Conservation (phyloP, 371 early-diverging fungal genomes). For the Homolaphlyctis polyrhiza region DNA sequence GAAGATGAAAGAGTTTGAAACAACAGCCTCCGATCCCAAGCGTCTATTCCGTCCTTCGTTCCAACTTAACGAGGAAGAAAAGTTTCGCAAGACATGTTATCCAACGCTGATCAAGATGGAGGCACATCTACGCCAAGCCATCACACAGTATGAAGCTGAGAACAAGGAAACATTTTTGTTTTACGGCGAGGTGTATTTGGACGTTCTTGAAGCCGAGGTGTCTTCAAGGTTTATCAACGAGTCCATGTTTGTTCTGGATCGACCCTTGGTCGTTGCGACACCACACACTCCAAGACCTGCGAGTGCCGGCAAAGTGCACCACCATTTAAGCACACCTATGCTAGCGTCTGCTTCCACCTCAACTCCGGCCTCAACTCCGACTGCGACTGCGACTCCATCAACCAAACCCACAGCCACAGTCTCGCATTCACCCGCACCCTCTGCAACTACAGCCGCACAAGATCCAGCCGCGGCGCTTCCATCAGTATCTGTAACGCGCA, state of each 20-base stretch:
- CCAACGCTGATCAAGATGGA: constrained; percentile 78
- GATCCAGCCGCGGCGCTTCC: no score
- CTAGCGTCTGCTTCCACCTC: no score
- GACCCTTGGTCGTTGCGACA: no score
- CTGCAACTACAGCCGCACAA: no score
- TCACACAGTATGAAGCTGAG: constrained; percentile 20
- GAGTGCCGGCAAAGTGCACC: no score
- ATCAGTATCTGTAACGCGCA: no score
- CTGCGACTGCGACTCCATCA: no score
- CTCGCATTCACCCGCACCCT: no score
- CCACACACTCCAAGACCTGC: no score
- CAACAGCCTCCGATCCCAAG: constrained; percentile 77
- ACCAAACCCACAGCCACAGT: no score
- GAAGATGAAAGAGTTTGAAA: constrained; percentile 83
- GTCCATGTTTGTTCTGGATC: constrained; percentile 55
- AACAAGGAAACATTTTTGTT: constrained; percentile 4
- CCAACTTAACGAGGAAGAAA: constrained; percentile 80
- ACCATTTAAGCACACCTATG: no score
- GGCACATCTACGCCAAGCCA: constrained; percentile 51
- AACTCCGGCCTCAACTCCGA: no score
- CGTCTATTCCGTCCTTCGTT: constrained; percentile 78
- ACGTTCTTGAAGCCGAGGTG: constrained; percentile 46
- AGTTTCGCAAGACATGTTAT: constrained; percentile 77
- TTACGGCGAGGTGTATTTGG: constrained; percentile 4
- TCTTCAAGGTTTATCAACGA: constrained; percentile 62